phyloP scores from a whole-genome alignment of 169 alveolate genomes.

The Plasmodium cynomolgi region DNA sequence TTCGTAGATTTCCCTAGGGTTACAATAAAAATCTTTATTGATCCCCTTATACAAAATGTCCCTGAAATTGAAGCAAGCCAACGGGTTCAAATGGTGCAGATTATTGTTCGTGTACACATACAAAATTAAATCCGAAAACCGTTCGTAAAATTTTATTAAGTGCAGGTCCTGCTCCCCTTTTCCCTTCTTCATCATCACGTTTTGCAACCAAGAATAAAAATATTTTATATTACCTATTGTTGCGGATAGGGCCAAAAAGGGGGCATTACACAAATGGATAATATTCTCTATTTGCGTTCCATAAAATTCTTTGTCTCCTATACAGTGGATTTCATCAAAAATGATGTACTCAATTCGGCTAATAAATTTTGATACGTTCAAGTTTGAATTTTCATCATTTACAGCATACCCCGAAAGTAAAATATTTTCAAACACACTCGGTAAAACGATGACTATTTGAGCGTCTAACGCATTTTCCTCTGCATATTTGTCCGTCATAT shows the following conservation, averaged over 20 bases:
- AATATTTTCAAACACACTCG: slow-evolving; percentile 89
- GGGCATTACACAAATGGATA: slow-evolving; percentile 91
- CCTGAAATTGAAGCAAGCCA: slow-evolving; percentile 76
- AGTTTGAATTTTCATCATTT: slow-evolving; percentile 80
- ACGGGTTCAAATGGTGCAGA: slow-evolving; percentile 82
- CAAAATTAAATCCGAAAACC: slow-evolving; percentile 87
- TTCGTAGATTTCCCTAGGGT: slow-evolving; percentile 74
- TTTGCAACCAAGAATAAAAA: slow-evolving; percentile 87
- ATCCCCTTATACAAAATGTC: slow-evolving; percentile 74
- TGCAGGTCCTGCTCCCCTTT: slow-evolving; percentile 79
- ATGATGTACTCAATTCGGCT: slow-evolving; percentile 89
- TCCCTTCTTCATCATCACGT: slow-evolving; percentile 73
- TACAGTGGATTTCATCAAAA: slow-evolving; percentile 93
- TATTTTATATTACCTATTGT: slow-evolving; percentile 91
- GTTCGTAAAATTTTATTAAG: slow-evolving; percentile 84
- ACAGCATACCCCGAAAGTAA: slow-evolving; percentile 83
- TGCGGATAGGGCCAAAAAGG: slow-evolving; percentile 94
- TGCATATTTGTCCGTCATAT: slow-evolving; percentile 84
- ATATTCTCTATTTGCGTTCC: slow-evolving; percentile 83
- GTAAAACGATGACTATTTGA: slow-evolving; percentile 91
- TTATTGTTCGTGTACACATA: slow-evolving; percentile 77
- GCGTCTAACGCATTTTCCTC: slow-evolving; percentile 85
- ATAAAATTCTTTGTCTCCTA: slow-evolving; percentile 83
- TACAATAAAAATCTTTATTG: slow-evolving; percentile 74
- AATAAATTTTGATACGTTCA: slow-evolving; percentile 48